A percentile compares a stretch with the other conserved stretches of the same genome.
Conservation (phyloP, 176 grass and related monocot species). For the Phragmites australis region DNA sequence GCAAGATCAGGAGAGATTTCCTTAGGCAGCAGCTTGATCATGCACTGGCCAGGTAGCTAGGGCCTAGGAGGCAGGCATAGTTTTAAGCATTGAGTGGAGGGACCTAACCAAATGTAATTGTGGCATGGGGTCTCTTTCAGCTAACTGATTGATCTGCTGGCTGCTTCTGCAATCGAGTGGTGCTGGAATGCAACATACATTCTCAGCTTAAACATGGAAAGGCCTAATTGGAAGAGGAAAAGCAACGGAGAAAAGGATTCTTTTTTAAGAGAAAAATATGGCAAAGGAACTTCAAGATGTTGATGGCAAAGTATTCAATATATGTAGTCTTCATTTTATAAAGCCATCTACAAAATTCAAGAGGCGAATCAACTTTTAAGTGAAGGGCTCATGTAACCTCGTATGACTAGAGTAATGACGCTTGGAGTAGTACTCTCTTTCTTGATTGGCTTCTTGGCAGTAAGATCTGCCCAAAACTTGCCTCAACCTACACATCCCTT, state of each 20-base stretch:
- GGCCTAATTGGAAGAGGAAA: background rate
- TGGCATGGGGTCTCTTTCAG: conserved; percentile 7
- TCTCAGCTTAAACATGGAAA: conserved; percentile 8
- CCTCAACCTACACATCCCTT: background rate
- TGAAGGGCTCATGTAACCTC: background rate
- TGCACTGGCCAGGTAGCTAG: background rate
- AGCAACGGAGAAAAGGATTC: background rate
- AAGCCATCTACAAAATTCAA: background rate
- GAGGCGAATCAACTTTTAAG: background rate
- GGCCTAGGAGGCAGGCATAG: background rate
- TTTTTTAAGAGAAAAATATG: background rate
- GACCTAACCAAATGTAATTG: conserved; percentile 13
- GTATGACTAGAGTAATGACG: background rate
- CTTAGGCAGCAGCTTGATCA: background rate
- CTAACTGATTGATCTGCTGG: conserved; percentile 14
- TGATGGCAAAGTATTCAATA: background rate
- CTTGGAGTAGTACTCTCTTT: background rate
- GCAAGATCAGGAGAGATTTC: background rate
- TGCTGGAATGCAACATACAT: conserved; percentile 2
- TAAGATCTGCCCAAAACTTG: background rate
- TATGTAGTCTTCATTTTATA: background rate
- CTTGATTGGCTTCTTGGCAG: background rate
- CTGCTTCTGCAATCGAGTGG: conserved; percentile 4
- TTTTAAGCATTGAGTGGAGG: conserved; percentile 29
- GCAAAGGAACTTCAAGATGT: background rate